A percentile compares a stretch with the other conserved stretches of the same genome.
These are phyloP conservation scores for Syzygium malaccense DNA, from an alignment of 441 rosid genomes.

Conservation along the genomic window DNA sequence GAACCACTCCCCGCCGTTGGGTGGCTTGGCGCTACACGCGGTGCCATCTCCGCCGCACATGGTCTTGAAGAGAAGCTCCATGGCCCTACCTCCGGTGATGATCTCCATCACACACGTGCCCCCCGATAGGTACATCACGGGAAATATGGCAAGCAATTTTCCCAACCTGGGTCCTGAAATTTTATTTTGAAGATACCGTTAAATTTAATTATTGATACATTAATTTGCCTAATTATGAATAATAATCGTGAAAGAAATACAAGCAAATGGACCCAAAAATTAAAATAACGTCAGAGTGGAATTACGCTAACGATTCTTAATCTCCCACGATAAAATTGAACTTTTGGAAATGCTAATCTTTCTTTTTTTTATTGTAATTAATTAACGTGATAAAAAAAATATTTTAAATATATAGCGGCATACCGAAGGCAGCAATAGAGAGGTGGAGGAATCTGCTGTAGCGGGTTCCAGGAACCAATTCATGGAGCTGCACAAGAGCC, in stretches of 20 bases:
- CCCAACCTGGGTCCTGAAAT: slow-evolving; percentile 37
- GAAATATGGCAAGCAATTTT: slow-evolving; percentile 37
- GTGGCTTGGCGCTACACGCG: slow-evolving; percentile 8
- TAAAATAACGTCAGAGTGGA: accelerated
- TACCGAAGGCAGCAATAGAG: slow-evolving; percentile 43
- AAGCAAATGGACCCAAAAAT: background rate
- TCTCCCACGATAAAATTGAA: background rate
- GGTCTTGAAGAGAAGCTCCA: slow-evolving; percentile 22
- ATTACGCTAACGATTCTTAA: background rate
- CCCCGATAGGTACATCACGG: slow-evolving; percentile 59
- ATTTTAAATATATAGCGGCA: background rate
- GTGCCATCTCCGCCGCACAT: slow-evolving; percentile 4
- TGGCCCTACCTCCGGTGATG: slow-evolving; percentile 31
- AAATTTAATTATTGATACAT: background rate
- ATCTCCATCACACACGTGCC: slow-evolving; percentile 44
- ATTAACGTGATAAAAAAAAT: background rate
- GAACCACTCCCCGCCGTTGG: slow-evolving; percentile 28
- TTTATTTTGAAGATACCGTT: accelerated
- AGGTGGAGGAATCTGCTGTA: slow-evolving; percentile 44
- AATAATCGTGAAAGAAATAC: background rate
- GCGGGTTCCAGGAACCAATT: slow-evolving; percentile 23
- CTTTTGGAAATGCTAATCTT: background rate
- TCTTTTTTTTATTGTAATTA: background rate
- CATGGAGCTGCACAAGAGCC: slow-evolving; percentile 52
- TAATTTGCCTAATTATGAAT: background rate